Conservation (phyloP, 306 rosid genomes). For the Benincasa hispida region DNA sequence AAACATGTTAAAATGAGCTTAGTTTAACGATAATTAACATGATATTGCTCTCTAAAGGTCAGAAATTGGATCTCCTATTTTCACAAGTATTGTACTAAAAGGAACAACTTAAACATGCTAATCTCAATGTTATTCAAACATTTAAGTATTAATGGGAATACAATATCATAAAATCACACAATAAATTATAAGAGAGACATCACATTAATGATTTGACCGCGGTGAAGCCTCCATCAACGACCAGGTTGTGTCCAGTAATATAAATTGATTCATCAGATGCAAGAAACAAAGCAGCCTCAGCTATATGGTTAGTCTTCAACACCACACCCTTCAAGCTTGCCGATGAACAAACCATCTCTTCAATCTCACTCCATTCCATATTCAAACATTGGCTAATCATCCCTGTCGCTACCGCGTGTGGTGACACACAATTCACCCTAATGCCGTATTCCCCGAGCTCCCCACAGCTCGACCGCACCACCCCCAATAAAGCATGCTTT, state of each 20-base stretch:
- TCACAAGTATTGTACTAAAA: no score
- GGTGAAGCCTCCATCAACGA: constrained; percentile 69
- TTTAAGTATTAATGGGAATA: no score
- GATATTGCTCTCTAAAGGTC: no score
- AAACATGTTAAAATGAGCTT: no score
- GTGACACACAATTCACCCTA: constrained; percentile 67
- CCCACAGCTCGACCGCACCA: constrained; percentile 48
- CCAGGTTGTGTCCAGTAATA: constrained; percentile 69
- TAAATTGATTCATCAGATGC: constrained; percentile 62
- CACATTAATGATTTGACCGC: constrained; percentile 17
- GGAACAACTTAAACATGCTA: no score
- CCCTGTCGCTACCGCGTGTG: constrained; percentile 66
- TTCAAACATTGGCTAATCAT: constrained; percentile 33
- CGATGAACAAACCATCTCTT: constrained; percentile 17
- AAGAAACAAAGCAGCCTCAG: constrained; percentile 71
- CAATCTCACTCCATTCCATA: constrained; percentile 32
- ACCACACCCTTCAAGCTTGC: constrained; percentile 58
- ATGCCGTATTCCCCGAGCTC: constrained; percentile 78
- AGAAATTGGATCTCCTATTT: no score
- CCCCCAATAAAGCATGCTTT: constrained; percentile 61
- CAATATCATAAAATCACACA: no score
- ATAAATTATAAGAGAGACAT: no score
- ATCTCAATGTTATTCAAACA: no score
- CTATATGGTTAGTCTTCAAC: constrained; percentile 57
- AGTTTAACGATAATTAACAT: no score